These are phyloP conservation scores for Candida saitoana DNA, from an alignment of 805 yeast species.

Conservation along the genomic window DNA sequence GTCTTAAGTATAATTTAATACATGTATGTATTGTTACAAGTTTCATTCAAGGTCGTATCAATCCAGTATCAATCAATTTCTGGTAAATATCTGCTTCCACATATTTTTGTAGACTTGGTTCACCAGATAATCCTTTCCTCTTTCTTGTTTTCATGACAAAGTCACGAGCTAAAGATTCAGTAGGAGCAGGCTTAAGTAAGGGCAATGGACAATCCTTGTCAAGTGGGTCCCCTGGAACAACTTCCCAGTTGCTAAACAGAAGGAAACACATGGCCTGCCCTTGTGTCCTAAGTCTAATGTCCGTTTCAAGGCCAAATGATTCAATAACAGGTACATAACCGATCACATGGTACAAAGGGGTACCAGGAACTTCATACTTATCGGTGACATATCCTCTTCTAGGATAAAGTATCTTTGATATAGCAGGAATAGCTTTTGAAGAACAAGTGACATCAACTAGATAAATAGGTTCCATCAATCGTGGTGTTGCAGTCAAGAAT, in stretches of 20 bases:
- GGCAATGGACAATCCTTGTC: constrained; percentile 63
- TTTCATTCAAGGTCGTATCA: constrained; percentile 14
- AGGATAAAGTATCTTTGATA: constrained; percentile 46
- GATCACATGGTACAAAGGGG: constrained; percentile 57
- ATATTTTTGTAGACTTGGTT: constrained; percentile 61
- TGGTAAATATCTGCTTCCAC: constrained; percentile 58
- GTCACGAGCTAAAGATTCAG: constrained; percentile 74
- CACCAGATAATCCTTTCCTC: constrained; percentile 79
- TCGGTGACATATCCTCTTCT: constrained; percentile 61
- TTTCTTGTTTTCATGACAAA: constrained; percentile 84
- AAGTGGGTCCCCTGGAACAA: constrained; percentile 89
- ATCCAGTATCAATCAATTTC: constrained; percentile 49
- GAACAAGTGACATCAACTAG: constrained; percentile 56
- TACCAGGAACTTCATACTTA: constrained; percentile 61
- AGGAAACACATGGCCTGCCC: constrained; percentile 74
- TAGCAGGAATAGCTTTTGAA: constrained; percentile 42
- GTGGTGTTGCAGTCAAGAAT: constrained; percentile 70
- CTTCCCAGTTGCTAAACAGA: constrained; percentile 66
- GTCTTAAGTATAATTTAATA: constrained; percentile 3
- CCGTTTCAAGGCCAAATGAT: constrained; percentile 85
- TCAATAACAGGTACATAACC: constrained; percentile 86
- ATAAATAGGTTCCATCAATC: constrained; percentile 78
- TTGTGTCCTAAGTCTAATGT: constrained; percentile 68
- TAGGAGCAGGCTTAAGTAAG: constrained; percentile 69
- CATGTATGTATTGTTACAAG: background rate